These are phyloP conservation scores for Solanum pennellii DNA, from an alignment of 257 asterid genomes.

Conservation along the genomic window DNA sequence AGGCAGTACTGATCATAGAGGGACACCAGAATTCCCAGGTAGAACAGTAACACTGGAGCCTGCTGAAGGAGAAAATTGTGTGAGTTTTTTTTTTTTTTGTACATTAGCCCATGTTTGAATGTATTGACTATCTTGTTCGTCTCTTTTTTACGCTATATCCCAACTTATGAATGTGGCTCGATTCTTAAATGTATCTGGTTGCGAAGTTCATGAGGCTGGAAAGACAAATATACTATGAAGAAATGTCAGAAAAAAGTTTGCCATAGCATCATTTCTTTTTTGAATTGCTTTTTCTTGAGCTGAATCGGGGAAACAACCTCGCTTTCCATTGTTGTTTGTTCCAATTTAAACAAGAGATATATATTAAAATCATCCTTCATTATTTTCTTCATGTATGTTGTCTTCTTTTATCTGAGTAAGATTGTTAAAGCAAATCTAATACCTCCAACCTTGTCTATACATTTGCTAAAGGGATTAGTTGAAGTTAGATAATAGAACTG, in stretches of 20 bases:
- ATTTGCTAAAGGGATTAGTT: not conserved
- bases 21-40: constrained; percentile 86
- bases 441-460: not conserved
- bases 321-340: not conserved
- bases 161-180: not conserved
- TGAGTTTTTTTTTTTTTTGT: constrained; percentile 6
- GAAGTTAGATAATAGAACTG: not conserved
- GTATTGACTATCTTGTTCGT: not conserved
- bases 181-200: not conserved
- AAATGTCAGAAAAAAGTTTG: not conserved
- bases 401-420: not conserved
- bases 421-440: not conserved
- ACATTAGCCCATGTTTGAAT: not conserved
- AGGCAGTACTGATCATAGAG: constrained; percentile 99
- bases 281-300: not conserved
- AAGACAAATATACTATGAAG: not conserved
- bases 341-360: not conserved
- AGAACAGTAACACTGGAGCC: constrained; percentile 91
- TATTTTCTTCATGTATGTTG: not conserved
- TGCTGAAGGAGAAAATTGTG: constrained; percentile 71
- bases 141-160: not conserved
- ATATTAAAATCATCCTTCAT: not conserved
- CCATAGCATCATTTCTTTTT: not conserved
- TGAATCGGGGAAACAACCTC: not conserved
- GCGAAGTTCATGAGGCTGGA: not conserved